A percentile compares a stretch with the other conserved stretches of the same genome.
Evolutionary conservation across 1,139 yeast genomes (phyloP).

Genomic region (Yamadazyma taylorii): DNA sequence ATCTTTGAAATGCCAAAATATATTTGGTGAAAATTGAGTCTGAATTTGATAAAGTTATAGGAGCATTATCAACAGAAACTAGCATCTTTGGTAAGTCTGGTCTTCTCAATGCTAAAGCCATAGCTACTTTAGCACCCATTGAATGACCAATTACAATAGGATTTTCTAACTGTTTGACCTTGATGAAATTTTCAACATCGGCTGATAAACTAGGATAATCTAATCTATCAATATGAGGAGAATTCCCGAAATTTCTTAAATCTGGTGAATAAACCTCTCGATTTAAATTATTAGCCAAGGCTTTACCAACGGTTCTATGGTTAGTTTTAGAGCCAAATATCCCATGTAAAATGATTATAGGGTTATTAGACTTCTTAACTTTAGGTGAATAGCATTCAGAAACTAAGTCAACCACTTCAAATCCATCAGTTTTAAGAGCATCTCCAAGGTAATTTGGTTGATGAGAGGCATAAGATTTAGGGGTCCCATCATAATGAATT

Average conservation of each 20-base stretch:
- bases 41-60: constrained; percentile 62
- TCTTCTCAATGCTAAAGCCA: constrained; percentile 76
- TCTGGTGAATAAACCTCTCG: constrained; percentile 70
- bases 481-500: constrained; percentile 11
- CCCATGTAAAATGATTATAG: constrained; percentile 83
- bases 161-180: constrained; percentile 37
- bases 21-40: constrained; percentile 64
- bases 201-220: constrained; percentile 83
- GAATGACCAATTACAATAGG: constrained; percentile 88
- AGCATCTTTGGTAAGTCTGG: constrained; percentile 66
- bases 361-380: constrained; percentile 27
- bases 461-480: constrained; percentile 5
- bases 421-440: constrained; percentile 21
- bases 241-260: constrained; percentile 87
- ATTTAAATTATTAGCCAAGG: constrained; percentile 39
- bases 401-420: constrained; percentile 31
- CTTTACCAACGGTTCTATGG: constrained; percentile 71
- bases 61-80: constrained; percentile 88
- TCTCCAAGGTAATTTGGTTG: constrained; percentile 23
- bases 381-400: constrained; percentile 33
- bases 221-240: constrained; percentile 70
- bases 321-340: constrained; percentile 81
- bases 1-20: constrained; percentile 58
- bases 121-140: constrained; percentile 95
- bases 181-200: constrained; percentile 76